These are phyloP conservation scores for Hemisphaericaspora xylanilytica DNA, from an alignment of 1,139 yeast genomes.

Conservation along the genomic window DNA sequence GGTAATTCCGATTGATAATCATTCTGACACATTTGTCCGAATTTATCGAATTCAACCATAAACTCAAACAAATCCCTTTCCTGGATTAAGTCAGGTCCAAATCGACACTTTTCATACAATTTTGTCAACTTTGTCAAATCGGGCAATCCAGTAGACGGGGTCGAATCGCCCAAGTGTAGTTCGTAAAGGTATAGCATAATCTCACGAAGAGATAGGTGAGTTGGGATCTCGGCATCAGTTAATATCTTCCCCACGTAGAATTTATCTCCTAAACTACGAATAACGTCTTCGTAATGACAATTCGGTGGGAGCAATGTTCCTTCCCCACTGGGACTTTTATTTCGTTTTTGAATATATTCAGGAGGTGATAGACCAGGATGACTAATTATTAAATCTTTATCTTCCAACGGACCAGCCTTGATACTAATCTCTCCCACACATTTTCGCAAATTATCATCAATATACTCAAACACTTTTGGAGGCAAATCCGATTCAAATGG, in stretches of 20 bases:
- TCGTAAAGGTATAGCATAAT: constrained; percentile 28
- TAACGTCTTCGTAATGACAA: constrained; percentile 62
- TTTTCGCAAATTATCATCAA: constrained; percentile 38
- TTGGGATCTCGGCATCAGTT: constrained; percentile 37
- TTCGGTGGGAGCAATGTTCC: constrained; percentile 54
- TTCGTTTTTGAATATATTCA: constrained; percentile 33
- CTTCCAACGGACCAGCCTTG: constrained; percentile 51
- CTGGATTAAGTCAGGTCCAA: constrained; percentile 59
- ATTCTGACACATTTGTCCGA: constrained; percentile 17
- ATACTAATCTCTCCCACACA: constrained; percentile 44
- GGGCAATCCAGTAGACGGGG: constrained; percentile 13
- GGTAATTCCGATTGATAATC: constrained; percentile 16
- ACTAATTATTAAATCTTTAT: constrained; percentile 38
- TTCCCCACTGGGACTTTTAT: constrained; percentile 23
- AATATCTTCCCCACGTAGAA: constrained; percentile 42
- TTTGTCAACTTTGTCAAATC: constrained; percentile 38
- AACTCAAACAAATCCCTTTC: constrained; percentile 62
- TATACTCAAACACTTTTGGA: constrained; percentile 34
- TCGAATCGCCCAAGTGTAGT: constrained; percentile 4
- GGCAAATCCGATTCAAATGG: constrained; percentile 72
- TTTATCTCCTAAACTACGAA: constrained; percentile 55
- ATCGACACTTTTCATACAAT: constrained; percentile 69
- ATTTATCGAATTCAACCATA: constrained; percentile 39
- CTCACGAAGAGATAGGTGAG: constrained; percentile 47
- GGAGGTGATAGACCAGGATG: constrained; percentile 66